These are phyloP conservation scores for Vigna angularis DNA, from an alignment of 306 rosid species.

Conservation along the genomic window DNA sequence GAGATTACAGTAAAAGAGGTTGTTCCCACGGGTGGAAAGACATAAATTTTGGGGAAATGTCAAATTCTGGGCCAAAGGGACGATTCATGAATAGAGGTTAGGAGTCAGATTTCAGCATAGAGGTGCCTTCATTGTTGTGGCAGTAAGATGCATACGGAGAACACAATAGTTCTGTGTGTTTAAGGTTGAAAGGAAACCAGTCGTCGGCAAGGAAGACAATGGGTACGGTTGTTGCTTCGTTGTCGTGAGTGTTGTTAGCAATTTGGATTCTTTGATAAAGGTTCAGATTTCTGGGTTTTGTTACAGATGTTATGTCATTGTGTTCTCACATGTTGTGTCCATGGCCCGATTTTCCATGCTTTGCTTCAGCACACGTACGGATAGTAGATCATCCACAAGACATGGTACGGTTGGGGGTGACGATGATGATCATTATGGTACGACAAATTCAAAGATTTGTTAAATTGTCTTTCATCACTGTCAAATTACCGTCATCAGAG, in stretches of 20 bases:
- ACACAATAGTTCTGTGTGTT: not conserved
- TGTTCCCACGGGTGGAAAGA: too few relatives aligned
- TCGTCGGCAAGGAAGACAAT: constrained; percentile 7
- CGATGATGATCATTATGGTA: not conserved
- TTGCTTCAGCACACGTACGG: not conserved
- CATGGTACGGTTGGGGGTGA: not conserved
- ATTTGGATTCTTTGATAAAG: not conserved
- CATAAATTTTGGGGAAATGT: not conserved
- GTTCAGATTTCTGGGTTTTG: constrained; percentile 18
- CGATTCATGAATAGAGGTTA: constrained; percentile 19
- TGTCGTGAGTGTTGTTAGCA: not conserved
- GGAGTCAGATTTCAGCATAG: not conserved
- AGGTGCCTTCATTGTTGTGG: not conserved
- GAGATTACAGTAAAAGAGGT: too few relatives aligned
- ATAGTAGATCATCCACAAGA: not conserved
- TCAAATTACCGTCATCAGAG: not conserved
- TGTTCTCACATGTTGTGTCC: not conserved
- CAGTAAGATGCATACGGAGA: not conserved
- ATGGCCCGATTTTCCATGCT: not conserved
- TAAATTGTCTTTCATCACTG: not conserved
- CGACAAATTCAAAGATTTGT: not conserved
- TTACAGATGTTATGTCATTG: not conserved
- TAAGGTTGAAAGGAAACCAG: not conserved
- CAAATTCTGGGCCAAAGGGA: constrained; percentile 3
- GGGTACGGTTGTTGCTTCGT: constrained; percentile 8